Evolutionary conservation across 2,329 filamentous ascomycete genomes (phyloP), one percentile per base, ranked within the genome.

Genomic region (Penicillium aurantiogriseum): DNA sequence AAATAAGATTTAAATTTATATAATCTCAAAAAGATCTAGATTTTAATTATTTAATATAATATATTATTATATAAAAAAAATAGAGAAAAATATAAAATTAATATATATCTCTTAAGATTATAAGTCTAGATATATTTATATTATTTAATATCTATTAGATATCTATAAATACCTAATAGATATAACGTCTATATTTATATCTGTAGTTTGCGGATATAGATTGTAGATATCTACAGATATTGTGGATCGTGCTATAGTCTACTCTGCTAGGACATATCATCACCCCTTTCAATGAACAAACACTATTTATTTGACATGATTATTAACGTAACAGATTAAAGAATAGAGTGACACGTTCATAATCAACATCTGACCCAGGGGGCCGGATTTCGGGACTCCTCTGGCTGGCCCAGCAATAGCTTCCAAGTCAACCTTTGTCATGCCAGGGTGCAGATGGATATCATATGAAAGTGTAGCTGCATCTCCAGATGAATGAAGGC

Each of bases 401-500:
- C 80, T 84, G 1, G 83, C 85, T 61, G 90, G 81, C 7, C 87
- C 87, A 1, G 89, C 90, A 62, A 92, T 85, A 57, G 93, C 80
- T 67, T 93, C 89, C 8, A 95, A 81, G 66, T 92, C 88, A 50
- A 96, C 83, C 45, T 87, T 83, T 65, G 94, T 96, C 50, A 91
- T 82, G 7, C 91, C 91, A 2, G 84, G 82, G 27, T 84, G 81
- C 29, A 96, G 77, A 51, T 84, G 84, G 8, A 87, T 83, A 65
- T 96, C 92, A 66, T 91, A 96, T 0, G 89, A 77, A n/a, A 88
- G 86, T 61, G 85, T 85, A 58, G 81, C 79, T 46, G 75, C 80
- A 64, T 82, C 79, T 19, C 64, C 61, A 51, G 78, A 76, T 44
- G 82, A 76, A 60, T 83, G 82, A 8, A 88, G 81, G 50, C 80